A percentile compares a stretch with the other conserved stretches of the same genome.
Evolutionary conservation across 345 rosid genomes (phyloP).

Genomic region (Ailanthus altissimus): DNA sequence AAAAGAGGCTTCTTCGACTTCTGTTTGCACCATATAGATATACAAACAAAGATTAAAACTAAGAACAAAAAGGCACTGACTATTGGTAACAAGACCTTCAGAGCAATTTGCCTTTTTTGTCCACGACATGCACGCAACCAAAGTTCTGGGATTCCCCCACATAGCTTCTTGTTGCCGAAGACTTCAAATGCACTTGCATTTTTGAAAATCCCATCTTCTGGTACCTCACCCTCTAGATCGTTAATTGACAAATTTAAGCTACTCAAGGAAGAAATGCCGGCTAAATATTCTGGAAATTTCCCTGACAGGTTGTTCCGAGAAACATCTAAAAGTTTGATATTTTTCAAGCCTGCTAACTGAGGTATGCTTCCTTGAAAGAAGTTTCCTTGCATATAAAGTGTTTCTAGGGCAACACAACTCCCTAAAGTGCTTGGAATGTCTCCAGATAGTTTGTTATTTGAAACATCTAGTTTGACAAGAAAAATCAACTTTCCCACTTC

Average conservation of each 20-base stretch:
- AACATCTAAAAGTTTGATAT: not conserved
- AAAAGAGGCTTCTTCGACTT: not conserved
- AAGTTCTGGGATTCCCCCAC: slow-evolving; percentile 4
- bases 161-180: slow-evolving; percentile 10
- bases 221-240: not conserved
- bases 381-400: not conserved
- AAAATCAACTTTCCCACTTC: not conserved
- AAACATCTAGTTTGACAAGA: not conserved
- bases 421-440: not conserved
- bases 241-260: not conserved
- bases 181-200: not conserved
- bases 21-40: not conserved
- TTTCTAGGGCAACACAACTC: not conserved
- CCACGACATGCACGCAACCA: not conserved
- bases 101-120: not conserved
- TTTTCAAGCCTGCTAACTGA: not conserved
- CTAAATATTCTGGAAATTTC: not conserved
- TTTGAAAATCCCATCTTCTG: not conserved
- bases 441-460: not conserved
- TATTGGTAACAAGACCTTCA: not conserved
- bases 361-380: slow-evolving; percentile 9
- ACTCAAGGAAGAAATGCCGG: too few relatives aligned
- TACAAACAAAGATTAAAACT: not conserved
- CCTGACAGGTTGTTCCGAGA: not conserved
- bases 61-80: not conserved